Evolutionary conservation across 768 basidiomycete species (phyloP).

Genomic region (Tulasnella sp.): DNA sequence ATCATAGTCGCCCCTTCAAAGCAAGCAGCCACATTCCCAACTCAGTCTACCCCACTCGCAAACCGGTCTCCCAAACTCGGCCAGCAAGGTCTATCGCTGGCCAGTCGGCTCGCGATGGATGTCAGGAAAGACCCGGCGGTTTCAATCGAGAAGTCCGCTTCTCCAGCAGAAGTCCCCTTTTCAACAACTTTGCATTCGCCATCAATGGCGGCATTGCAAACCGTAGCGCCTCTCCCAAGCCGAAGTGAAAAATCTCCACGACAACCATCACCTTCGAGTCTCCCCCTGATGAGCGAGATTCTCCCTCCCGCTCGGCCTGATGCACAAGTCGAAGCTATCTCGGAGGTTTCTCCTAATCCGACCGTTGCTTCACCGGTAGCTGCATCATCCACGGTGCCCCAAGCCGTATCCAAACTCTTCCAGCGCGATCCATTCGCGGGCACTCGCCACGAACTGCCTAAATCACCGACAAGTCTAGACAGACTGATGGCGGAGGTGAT

Average conservation of each 20-base stretch:
- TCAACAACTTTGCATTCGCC: neutral
- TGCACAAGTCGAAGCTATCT: neutral
- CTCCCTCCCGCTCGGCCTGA: neutral
- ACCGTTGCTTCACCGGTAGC: neutral
- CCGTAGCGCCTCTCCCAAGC: neutral
- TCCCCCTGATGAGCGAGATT: neutral
- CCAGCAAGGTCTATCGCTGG: neutral
- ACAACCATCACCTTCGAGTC: neutral
- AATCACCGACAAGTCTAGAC: neutral
- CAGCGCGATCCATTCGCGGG: neutral
- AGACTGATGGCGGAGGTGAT: neutral
- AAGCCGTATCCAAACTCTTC: neutral
- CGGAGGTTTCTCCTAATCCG: neutral
- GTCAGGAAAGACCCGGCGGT: neutral
- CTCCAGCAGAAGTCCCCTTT: neutral
- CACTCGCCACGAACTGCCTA: neutral
- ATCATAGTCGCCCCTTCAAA: conserved; percentile 38
- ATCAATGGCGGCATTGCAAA: neutral
- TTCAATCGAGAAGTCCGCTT: neutral
- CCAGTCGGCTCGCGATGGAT: neutral
- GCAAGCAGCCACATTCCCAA: neutral
- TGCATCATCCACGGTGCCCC: neutral
- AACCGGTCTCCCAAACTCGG: neutral
- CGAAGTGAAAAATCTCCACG: neutral
- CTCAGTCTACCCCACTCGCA: neutral